Percentiles rank a stretch among this genome's conserved stretches.
These are phyloP conservation scores for Xerocomus brunneocitrinus DNA, from an alignment of 768 basidiomycete genomes.

Conservation along the genomic window DNA sequence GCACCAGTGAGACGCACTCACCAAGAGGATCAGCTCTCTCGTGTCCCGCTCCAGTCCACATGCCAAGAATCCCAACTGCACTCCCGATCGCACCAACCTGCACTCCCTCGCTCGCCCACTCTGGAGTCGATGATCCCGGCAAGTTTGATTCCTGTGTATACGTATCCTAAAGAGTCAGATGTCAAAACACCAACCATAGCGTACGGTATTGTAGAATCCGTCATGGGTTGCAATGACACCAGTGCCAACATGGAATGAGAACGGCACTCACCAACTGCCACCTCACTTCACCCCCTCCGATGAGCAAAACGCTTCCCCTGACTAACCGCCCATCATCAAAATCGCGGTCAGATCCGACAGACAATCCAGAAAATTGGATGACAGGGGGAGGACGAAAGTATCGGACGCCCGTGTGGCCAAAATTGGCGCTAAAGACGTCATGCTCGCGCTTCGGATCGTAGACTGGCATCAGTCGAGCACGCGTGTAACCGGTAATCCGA, in stretches of 20 bases:
- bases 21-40: slow-evolving; percentile 42
- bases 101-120: slow-evolving; percentile 54
- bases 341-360: slow-evolving; percentile 36
- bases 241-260: not conserved
- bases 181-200: not conserved
- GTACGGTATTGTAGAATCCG: not conserved
- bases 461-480: slow-evolving; percentile 21
- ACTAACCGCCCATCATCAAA: slow-evolving; percentile 32
- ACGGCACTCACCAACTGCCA: slow-evolving; percentile 44
- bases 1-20: slow-evolving; percentile 13
- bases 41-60: slow-evolving; percentile 53
- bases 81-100: slow-evolving; percentile 54
- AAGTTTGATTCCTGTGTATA: slow-evolving; percentile 30
- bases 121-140: slow-evolving; percentile 30
- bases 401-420: slow-evolving; percentile 5
- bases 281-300: slow-evolving; percentile 45
- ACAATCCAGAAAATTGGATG: slow-evolving; percentile 47
- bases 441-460: slow-evolving; percentile 2
- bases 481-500: slow-evolving; percentile 37
- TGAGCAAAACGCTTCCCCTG: slow-evolving; percentile 44
- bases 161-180: slow-evolving; percentile 13
- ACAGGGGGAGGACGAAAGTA: slow-evolving; percentile 39
- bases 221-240: not conserved
- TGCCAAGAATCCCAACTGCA: slow-evolving; percentile 48
- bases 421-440: slow-evolving; percentile 9